Base-by-base conservation (phyloP, 2,329 filamentous ascomycete species). In the Cytospora leucostoma region DNA sequence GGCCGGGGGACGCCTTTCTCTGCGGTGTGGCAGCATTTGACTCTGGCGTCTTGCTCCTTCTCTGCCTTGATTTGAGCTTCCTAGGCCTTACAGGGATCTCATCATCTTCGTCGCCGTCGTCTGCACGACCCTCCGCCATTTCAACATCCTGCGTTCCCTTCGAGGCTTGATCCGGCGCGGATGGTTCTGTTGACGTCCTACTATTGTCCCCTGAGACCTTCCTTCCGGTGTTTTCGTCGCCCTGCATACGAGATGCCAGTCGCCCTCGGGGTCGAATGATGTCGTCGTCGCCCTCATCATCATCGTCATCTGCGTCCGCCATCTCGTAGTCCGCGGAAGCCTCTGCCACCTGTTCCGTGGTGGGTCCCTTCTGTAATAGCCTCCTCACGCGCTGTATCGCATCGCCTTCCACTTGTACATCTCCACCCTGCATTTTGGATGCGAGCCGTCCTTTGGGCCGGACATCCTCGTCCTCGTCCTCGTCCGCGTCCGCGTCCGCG, bases 211-310 rank as follows among this genome's bases (percentile, higher is more conserved):
- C 72, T 3, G 76, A 74, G 52, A 71, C 76, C 44, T 67, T 69
- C 65, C 37, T 63, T 54, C 10, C 61, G 52, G 49, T 68, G 59
- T 56, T 55, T 27, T 65, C 62, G 37, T 66, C 68, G 49, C 73
- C 82, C 65, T 83, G 81, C 82, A 92, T 86, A 58, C 85, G 81
- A 17, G 88, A 82, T 13, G 88, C 88, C 68, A 91, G 79, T 59
- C 84, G 83, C 32, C 88, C 88, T 61, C 83, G 82, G 0, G 89
- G 89, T 52, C 79, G 78, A 3, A 82, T 74, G 55, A 83, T 76
- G 13, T 79, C 78, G 38, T 82, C 78, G n/a, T 82, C 80, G n/a
- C 73, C 70, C 50, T 70, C 69, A 32, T 65, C 64, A 5, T 56
- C 69, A 32, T 65, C 64, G 7, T 56, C 56, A 49, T 27, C 35